Evolutionary conservation across 805 yeast species (phyloP), one percentile per base, ranked within the genome.

Genomic region (Allodekkera sacchari): DNA sequence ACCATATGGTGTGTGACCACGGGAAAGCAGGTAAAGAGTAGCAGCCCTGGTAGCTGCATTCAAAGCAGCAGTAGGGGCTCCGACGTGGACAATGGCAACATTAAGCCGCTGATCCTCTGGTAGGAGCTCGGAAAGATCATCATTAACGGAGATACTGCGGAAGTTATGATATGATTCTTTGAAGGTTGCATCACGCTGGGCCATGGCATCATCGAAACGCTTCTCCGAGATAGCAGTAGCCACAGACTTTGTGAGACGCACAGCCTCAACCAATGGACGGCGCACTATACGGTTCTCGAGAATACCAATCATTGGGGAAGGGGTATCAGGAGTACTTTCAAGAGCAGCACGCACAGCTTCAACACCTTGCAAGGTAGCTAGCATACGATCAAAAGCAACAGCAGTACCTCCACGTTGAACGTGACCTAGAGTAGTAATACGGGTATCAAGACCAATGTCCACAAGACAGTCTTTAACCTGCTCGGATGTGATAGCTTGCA

Each of bases 11-110:
- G 65, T 74, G 65, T 92, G 98, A 16, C 98, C 98, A 40, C 76
- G 73, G 5, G 95, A 77, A 58, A 88, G 64, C 60, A 95, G 79
- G 65, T 84, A 89, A 12, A 83, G 63, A 6, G 94, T 87, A 45
- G 88, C 87, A n/a, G 96, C 83, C 42, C 88, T 71, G 8, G 87
- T 76, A 4, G 95, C 96, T 39, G 92, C 75, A 53, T 92, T 92
- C 77, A 92, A 71, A 28, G 95, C 96, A 31, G 95, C 95, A 9
- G 97, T 89, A 16, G 98, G 96, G 1, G 98, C 98, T 45, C 98
- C 98, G 27, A 89, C 83, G 50, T 87, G 83, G 33, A 92, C 70
- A 39, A 92, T 78, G 33, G 92, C 98, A 44, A 88, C 71, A 46
- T 75, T 81, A 45, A 79, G 66, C 38, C 79, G 64, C 49, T 81